These are phyloP conservation scores for Phytophthora lateralis DNA, from an alignment of 352 stramenopile genomes.

Conservation along the genomic window DNA sequence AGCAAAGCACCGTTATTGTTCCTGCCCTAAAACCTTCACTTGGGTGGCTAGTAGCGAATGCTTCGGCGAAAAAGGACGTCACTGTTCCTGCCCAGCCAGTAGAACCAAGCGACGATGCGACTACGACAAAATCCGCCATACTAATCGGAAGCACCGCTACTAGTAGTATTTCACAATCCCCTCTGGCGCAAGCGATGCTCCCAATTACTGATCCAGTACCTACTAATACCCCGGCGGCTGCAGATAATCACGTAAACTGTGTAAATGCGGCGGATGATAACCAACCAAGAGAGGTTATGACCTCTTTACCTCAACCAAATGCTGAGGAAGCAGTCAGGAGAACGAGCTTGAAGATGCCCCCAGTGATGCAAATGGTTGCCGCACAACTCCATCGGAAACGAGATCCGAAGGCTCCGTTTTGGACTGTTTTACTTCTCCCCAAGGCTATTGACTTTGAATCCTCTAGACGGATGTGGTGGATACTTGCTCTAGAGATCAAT, in stretches of 20 bases:
- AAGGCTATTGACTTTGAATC: constrained; percentile 53
- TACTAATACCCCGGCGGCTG: not conserved
- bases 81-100: not conserved
- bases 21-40: constrained; percentile 24
- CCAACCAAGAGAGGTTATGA: constrained; percentile 1
- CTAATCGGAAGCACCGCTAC: not conserved
- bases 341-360: constrained; percentile 31
- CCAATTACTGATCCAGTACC: not conserved
- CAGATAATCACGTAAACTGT: not conserved
- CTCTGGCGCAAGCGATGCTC: not conserved
- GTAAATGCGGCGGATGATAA: constrained; percentile 5
- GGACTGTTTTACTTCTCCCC: constrained; percentile 37
- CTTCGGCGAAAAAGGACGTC: constrained; percentile 16
- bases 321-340: constrained; percentile 2
- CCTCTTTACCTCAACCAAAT: not conserved
- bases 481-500: constrained; percentile 46
- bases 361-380: constrained; percentile 29
- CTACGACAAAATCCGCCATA: not conserved
- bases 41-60: constrained; percentile 17
- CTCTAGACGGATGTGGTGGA: constrained; percentile 50
- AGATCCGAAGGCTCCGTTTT: constrained; percentile 27
- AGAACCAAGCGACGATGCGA: not conserved
- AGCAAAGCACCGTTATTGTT: no score
- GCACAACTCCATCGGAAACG: constrained; percentile 22
- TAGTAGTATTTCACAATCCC: not conserved